Evolutionary conservation across 2,329 filamentous ascomycete genomes (phyloP).

Genomic region (Fusarium cicatricum): DNA sequence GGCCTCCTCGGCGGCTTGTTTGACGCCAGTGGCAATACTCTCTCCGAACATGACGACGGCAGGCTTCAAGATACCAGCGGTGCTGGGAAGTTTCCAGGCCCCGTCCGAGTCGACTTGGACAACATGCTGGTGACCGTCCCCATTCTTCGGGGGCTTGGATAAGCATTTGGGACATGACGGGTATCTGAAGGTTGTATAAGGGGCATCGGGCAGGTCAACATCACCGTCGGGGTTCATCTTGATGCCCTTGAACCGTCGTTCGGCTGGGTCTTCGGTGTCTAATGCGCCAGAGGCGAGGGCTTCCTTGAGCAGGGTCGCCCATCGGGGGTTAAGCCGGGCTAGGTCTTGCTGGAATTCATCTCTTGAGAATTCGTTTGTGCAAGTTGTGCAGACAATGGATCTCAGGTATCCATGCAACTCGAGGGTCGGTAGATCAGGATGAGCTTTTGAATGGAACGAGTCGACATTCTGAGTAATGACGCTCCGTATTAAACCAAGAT

Average conservation of each 20-base stretch:
- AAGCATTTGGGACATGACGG: conserved; percentile 88
- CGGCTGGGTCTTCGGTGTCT: conserved; percentile 76
- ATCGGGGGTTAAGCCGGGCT: conserved; percentile 82
- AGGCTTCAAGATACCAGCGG: conserved; percentile 86
- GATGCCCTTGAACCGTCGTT: conserved; percentile 73
- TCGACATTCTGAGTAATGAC: conserved; percentile 98
- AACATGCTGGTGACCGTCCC: conserved; percentile 61
- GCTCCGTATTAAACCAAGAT: conserved; percentile 74
- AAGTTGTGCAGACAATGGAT: conserved; percentile 81
- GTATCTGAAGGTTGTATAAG: conserved; percentile 90
- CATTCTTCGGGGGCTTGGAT: conserved; percentile 63
- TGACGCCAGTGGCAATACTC: conserved; percentile 75
- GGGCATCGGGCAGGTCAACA: conserved; percentile 85
- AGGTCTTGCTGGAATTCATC: conserved; percentile 79
- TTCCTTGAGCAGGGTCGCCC: conserved; percentile 78
- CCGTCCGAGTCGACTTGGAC: conserved; percentile 82
- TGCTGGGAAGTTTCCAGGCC: conserved; percentile 73
- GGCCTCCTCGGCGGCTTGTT: conserved; percentile 78
- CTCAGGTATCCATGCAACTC: conserved; percentile 94
- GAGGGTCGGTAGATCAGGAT: conserved; percentile 76
- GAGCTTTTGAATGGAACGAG: conserved; percentile 84
- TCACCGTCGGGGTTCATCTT: conserved; percentile 94
- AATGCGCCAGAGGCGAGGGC: conserved; percentile 79
- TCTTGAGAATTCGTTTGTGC: conserved; percentile 74
- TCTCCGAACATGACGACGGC: conserved; percentile 98